Conservation (phyloP, 2,329 filamentous ascomycete genomes). For the Fusarium oligoseptatum region DNA sequence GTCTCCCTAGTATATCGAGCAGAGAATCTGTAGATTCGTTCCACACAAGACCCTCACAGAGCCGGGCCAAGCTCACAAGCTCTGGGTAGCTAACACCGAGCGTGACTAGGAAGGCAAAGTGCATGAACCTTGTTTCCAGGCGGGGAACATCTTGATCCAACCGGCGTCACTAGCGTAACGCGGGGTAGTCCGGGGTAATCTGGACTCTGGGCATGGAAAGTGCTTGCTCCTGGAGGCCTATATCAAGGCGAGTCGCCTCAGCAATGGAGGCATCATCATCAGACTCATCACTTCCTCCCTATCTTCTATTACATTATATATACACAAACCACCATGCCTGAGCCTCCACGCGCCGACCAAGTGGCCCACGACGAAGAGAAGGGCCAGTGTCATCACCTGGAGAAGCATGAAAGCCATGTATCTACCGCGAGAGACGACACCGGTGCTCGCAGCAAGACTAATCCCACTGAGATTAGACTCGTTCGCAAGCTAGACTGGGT, state of each 20-base stretch:
- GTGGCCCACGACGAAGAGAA: constrained; percentile 22
- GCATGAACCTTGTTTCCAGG: constrained; percentile 11
- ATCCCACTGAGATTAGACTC: constrained; percentile 35
- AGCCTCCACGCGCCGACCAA: background rate
- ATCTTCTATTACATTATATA: no score
- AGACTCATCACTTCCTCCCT: background rate
- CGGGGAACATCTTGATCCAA: background rate
- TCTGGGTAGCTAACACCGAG: background rate
- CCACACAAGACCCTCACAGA: background rate
- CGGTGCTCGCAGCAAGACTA: constrained; percentile 33
- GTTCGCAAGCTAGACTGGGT: constrained; percentile 38
- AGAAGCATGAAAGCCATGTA: constrained; percentile 19
- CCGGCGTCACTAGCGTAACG: constrained; percentile 4
- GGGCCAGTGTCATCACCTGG: constrained; percentile 17
- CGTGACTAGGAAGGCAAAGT: background rate
- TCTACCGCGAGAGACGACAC: constrained; percentile 26
- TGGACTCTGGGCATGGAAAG: constrained; percentile 3
- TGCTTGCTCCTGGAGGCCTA: constrained; percentile 2
- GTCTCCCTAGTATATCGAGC: no score
- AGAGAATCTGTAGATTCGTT: no score
- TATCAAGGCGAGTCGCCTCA: constrained; percentile 14
- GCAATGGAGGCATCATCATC: background rate
- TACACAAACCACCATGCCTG: background rate
- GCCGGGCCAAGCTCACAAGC: background rate
- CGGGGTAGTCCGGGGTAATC: constrained; percentile 34